A percentile compares a stretch with the other conserved stretches of the same genome.
Conservation (phyloP, 2,329 filamentous ascomycete species). For the Fusarium torreyae region DNA sequence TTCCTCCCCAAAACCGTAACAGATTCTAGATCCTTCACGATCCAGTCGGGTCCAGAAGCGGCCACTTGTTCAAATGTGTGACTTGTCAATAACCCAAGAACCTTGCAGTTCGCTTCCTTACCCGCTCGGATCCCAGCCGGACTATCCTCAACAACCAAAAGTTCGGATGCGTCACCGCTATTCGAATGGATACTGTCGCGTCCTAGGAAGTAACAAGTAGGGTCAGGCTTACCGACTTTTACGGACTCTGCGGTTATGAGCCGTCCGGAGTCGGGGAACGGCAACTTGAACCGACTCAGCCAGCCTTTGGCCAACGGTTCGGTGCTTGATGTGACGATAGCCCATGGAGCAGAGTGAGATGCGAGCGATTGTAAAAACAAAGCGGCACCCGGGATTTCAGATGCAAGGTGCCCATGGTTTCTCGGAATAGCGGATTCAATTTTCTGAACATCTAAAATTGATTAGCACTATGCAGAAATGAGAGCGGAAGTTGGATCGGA, state of each 20-base stretch:
- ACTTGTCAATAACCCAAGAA: conserved; percentile 85
- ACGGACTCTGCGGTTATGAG: conserved; percentile 84
- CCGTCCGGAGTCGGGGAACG: conserved; percentile 68
- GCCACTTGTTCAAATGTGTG: conserved; percentile 80
- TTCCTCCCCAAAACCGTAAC: conserved; percentile 73
- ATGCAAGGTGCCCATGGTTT: conserved; percentile 81
- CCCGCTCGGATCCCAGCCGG: conserved; percentile 87
- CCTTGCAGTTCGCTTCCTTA: conserved; percentile 86
- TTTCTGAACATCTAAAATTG: conserved; percentile 78
- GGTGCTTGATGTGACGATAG: conserved; percentile 85
- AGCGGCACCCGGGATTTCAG: conserved; percentile 88
- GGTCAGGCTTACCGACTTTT: conserved; percentile 81
- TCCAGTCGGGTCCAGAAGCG: conserved; percentile 86
- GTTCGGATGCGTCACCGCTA: conserved; percentile 59
- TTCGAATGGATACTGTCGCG: conserved; percentile 72
- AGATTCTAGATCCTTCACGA: conserved; percentile 83
- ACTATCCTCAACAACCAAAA: conserved; percentile 90
- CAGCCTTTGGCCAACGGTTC: conserved; percentile 77
- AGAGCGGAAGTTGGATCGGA: conserved; percentile 42
- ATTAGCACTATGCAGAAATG: conserved; percentile 1
- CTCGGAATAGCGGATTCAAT: conserved; percentile 85
- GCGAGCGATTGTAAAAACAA: conserved; percentile 77
- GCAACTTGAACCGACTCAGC: conserved; percentile 76
- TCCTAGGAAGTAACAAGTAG: conserved; percentile 79
- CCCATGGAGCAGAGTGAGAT: conserved; percentile 77